Percentiles rank a stretch among this genome's conserved stretches.
Evolutionary conservation across 1,284 basidiomycete species (phyloP).

Genomic region (Cronartium quercuum): DNA sequence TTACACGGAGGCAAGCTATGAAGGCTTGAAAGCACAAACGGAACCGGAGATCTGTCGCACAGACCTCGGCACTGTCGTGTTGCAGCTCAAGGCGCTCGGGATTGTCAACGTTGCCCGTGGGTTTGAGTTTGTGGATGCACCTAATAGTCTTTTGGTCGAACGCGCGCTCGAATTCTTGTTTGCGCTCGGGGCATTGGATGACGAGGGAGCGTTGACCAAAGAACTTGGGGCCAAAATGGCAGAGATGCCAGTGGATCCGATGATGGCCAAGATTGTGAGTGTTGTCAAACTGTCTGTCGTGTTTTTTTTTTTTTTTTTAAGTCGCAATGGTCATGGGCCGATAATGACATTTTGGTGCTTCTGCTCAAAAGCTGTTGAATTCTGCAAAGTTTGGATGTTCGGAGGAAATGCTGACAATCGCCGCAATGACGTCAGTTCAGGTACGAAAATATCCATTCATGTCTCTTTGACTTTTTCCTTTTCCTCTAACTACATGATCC

Average conservation of each 20-base stretch:
- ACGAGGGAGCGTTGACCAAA: constrained; percentile 53
- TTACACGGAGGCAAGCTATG: constrained; percentile 64
- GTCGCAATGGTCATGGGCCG: too few species aligned
- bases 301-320: neutral
- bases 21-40: constrained; percentile 61
- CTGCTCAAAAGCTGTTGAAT: constrained; percentile 62
- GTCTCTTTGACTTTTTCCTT: neutral
- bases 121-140: constrained; percentile 89
- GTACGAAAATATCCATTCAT: constrained; percentile 50
- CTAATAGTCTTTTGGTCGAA: constrained; percentile 76
- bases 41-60: constrained; percentile 82
- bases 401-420: constrained; percentile 87
- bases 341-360: constrained; percentile 1
- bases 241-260: constrained; percentile 56
- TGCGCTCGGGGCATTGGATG: constrained; percentile 54
- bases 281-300: neutral
- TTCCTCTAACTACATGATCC: neutral
- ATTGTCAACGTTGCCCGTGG: constrained; percentile 71
- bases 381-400: constrained; percentile 78
- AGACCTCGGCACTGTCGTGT: constrained; percentile 76
- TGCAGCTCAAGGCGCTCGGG: constrained; percentile 88
- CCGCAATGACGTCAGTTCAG: constrained; percentile 88
- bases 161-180: constrained; percentile 66
- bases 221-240: constrained; percentile 56
- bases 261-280: constrained; percentile 57